Evolutionary conservation across 2,329 filamentous ascomycete species (phyloP), one percentile per base, ranked within the genome.

Genomic region (Xylaria sp.): DNA sequence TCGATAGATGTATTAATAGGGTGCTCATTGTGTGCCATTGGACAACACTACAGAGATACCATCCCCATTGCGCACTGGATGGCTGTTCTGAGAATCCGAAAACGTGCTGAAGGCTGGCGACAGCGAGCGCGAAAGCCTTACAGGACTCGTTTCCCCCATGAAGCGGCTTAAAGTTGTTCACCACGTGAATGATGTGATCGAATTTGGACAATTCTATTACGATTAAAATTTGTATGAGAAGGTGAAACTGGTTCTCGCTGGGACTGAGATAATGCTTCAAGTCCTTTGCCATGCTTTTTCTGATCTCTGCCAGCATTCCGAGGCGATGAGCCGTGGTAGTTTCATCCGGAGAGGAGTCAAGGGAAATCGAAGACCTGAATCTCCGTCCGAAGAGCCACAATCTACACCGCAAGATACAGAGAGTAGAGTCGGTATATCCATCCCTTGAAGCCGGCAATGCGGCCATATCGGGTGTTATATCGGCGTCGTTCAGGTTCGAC

Each of bases 11-110:
- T 5, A 64, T 48, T 10, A 67, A 13, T 37, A 67, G 25, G 7
- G 60, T 67, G 18, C 65, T 60, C 65, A 67, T 67, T 13, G 60
- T 67, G 31, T 67, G 65, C 65, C 60, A 67, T 41, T 64, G 54
- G 20, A 56, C 15, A 7, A 41, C 41, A 25, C 60, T 41, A 28
- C 48, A 55, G 31, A 64, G 55, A 23, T 59, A 59, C 60, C 60
- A 64, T 6, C 48, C 44, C 60, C 60, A 67, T 50, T 67, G 65
- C n/a, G 28, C 15, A n/a, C 54, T 64, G 1, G 37, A 51, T 23
- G 54, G 34, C 20, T 67, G 46, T 48, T 59, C 54, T 55, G 65
- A 48, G 3, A 67, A 31, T 48, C 25, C 37, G 39, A 64, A 64
- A 50, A 48, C 48, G 34, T 67, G 54, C 54, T 58, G 44, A 31